phyloP scores from a whole-genome alignment of 2,329 filamentous ascomycete genomes.

The Stagonosporopsis chrysanthemi region DNA sequence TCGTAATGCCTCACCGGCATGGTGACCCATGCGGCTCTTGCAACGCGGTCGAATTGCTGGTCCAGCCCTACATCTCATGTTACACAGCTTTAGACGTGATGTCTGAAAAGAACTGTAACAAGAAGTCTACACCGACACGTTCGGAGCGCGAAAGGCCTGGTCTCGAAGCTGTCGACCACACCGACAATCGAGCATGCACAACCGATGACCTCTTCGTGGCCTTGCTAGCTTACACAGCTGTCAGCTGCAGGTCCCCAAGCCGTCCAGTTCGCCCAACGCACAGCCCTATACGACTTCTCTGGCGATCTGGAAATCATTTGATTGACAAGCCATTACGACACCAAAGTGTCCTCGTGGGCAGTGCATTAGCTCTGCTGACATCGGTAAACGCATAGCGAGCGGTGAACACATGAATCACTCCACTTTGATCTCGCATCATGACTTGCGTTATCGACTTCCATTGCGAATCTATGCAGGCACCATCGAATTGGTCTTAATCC shows the following conservation, averaged over 20 bases:
- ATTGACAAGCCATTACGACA: slow-evolving; percentile 33
- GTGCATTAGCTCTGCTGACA: slow-evolving; percentile 21
- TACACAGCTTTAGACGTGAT: slow-evolving; percentile 15
- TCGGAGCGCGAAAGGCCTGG: not conserved
- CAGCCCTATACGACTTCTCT: slow-evolving; percentile 7
- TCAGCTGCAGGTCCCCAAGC: slow-evolving; percentile 39
- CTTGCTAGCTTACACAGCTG: slow-evolving; percentile 20
- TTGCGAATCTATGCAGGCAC: slow-evolving; percentile 18
- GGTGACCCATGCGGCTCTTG: slow-evolving; percentile 9
- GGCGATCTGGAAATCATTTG: slow-evolving; percentile 20
- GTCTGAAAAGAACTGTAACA: not conserved
- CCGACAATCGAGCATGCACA: slow-evolving; percentile 1
- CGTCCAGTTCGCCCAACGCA: slow-evolving; percentile 20
- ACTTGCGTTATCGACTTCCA: slow-evolving; percentile 16
- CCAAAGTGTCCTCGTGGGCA: slow-evolving; percentile 17
- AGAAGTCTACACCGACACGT: not conserved
- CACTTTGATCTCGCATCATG: slow-evolving; percentile 18
- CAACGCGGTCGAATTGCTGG: not conserved
- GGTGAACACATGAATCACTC: slow-evolving; percentile 12
- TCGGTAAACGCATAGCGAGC: slow-evolving; percentile 16
- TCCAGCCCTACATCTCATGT: not conserved
- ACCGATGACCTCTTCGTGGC: slow-evolving; percentile 12
- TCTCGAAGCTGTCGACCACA: not conserved
- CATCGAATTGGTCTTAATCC: not conserved
- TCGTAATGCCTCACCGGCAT: not conserved